Conservation (phyloP, 176 grass and related monocot genomes). For the Avena sativa region DNA sequence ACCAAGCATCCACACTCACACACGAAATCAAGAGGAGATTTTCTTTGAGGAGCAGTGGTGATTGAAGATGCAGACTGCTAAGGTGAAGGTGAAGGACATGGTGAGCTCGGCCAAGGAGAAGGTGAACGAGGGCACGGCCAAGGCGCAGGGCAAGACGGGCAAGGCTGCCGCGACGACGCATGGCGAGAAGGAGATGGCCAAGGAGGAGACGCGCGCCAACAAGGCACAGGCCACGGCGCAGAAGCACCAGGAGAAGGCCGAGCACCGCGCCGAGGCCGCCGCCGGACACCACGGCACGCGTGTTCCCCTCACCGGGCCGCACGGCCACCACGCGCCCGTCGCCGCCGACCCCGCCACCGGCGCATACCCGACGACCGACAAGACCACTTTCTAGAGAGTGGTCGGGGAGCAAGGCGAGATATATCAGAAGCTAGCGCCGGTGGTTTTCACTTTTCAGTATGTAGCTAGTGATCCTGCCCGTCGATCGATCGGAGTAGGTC, state of each 20-base stretch:
- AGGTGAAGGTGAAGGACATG: constrained; percentile 72
- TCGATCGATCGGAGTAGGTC: not conserved
- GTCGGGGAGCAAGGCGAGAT: not conserved
- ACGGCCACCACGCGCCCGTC: constrained; percentile 5
- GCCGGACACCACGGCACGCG: constrained; percentile 39
- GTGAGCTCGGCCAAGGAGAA: constrained; percentile 67
- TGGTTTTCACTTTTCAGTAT: constrained; percentile 35
- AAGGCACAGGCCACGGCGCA: constrained; percentile 60
- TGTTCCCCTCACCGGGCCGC: constrained; percentile 50
- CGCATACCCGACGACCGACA: constrained; percentile 33
- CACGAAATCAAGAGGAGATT: not conserved
- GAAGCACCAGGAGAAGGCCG: constrained; percentile 69
- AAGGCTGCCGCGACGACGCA: constrained; percentile 55
- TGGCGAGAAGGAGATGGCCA: constrained; percentile 57
- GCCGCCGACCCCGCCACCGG: constrained; percentile 31
- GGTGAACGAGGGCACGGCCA: constrained; percentile 54
- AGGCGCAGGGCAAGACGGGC: constrained; percentile 59
- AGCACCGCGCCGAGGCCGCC: constrained; percentile 52
- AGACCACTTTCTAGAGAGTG: not conserved
- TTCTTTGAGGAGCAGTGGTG: not conserved
- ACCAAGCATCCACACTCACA: no score
- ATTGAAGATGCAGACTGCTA: constrained; percentile 54
- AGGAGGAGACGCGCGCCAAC: constrained; percentile 49
- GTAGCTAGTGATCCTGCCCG: not conserved
- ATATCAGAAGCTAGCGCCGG: not conserved